Evolutionary conservation across 2,329 filamentous ascomycete genomes (phyloP).

Genomic region (Hymenoscyphus linearis): DNA sequence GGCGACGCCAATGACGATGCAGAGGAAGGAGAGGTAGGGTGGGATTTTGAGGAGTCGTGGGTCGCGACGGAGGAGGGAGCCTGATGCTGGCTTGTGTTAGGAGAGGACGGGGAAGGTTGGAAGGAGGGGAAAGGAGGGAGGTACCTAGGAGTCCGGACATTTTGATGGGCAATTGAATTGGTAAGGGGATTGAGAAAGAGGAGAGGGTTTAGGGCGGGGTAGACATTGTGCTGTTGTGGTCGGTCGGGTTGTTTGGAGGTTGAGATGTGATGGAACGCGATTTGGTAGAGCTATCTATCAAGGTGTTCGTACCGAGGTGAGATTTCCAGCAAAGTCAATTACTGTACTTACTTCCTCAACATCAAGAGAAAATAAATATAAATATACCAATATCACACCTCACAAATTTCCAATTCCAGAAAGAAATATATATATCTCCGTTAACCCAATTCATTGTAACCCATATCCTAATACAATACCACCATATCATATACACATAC

Average conservation of each 20-base stretch:
- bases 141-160: slow-evolving; percentile 25
- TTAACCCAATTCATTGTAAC: not conserved
- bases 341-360: not conserved
- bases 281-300: not conserved
- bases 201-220: not conserved
- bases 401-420: too few species aligned
- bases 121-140: slow-evolving; percentile 12
- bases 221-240: not conserved
- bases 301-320: slow-evolving; percentile 1
- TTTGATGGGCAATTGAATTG: not conserved
- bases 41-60: slow-evolving; percentile 77
- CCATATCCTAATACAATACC: not conserved
- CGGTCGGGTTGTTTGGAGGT: not conserved
- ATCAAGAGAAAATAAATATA: not conserved
- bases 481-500: not conserved
- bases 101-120: slow-evolving; percentile 16
- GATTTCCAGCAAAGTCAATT: not conserved
- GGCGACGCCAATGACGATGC: slow-evolving; percentile 75
- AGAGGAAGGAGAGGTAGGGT: slow-evolving; percentile 80
- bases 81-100: slow-evolving; percentile 38
- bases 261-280: slow-evolving; percentile 14
- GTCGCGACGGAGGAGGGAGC: slow-evolving; percentile 70
- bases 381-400: too few species aligned
- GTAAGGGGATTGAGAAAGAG: too few species aligned
- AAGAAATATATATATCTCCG: too few species aligned